Evolutionary conservation across 805 yeast genomes (phyloP), one percentile per base, ranked within the genome.

Genomic region (Wickerhamiella vanderwaltii): DNA sequence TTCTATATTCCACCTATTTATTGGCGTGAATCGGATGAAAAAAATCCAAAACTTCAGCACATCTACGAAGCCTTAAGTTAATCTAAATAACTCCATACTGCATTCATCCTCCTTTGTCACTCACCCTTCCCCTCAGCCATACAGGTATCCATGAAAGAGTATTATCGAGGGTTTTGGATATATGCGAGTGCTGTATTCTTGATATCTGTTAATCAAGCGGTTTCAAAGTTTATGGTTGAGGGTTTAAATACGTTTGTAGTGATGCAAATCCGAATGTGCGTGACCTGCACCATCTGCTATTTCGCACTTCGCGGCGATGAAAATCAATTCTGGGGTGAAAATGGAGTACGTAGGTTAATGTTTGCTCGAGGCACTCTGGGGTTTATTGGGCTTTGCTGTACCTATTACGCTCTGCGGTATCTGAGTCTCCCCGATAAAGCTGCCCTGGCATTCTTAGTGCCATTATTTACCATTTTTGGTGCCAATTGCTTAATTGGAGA

Each of bases 351-450:
- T 11, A 52, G 57, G 39, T 65, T 72, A 50, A 61, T 85, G 43
- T 55, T 73, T 0, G 36, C 71, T 4, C 66, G 96, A 46, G 95
- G 95, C 0, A 36, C 69, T 1, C 66, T 75, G 12, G 96, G 96
- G 4, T 82, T 77, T 51, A 57, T 79, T 43, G 94, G 94, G 3
- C 93, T 85, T 5, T 78, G 79, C 54, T 79, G 88, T 4, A 65
- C 81, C 54, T 86, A 84, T 58, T 82, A 67, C 56, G 75, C 94
- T 1, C 63, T 86, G 48, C 68, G 73, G 61, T 83, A 80, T 52
- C 65, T 86, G 34, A 72, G 83, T 38, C 69, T 86, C 3, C 77
- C 87, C 11, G 95, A 86, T 54, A 82, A 93, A 0, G 77, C 83
- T 1, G 78, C 81, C n/a, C 78, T 86, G 39, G 75, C 88, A 2